A percentile compares a stretch with the other conserved stretches of the same genome.
Evolutionary conservation across 1,139 yeast genomes (phyloP).

Genomic region (Petasospora fabianii): DNA sequence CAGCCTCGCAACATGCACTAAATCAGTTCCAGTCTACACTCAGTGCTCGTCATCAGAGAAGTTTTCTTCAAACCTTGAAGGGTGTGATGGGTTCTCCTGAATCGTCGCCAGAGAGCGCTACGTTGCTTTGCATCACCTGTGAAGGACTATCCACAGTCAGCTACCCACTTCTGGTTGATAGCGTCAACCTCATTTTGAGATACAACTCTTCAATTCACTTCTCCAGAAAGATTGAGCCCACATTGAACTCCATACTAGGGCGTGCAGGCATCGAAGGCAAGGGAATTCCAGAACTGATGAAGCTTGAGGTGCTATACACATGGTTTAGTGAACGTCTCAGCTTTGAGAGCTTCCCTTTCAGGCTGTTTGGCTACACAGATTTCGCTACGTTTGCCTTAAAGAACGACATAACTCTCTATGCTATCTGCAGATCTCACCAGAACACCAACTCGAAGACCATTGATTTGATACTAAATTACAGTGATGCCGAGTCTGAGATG

Average conservation of each 20-base stretch:
- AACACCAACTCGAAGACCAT: constrained; percentile 7
- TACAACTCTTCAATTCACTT: constrained; percentile 35
- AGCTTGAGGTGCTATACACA: constrained; percentile 30
- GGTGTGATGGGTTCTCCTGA: not conserved
- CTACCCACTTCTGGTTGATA: constrained; percentile 11
- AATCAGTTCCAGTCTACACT: not conserved
- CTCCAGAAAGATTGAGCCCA: constrained; percentile 30
- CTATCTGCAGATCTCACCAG: constrained; percentile 24
- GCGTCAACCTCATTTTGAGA: constrained; percentile 19
- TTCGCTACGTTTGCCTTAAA: constrained; percentile 17
- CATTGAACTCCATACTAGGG: constrained; percentile 29
- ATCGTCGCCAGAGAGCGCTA: not conserved
- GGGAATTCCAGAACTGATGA: constrained; percentile 4
- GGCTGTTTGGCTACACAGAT: constrained; percentile 24
- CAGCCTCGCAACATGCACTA: not conserved
- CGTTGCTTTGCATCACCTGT: constrained; percentile 22
- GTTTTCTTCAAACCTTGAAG: not conserved
- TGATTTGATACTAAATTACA: not conserved
- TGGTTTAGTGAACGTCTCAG: constrained; percentile 32
- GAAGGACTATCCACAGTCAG: constrained; percentile 33
- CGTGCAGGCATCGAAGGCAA: constrained; percentile 15
- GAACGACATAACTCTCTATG: constrained; percentile 22
- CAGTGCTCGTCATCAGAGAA: not conserved
- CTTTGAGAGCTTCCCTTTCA: constrained; percentile 25
- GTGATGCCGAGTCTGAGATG: constrained; percentile 8